Conservation (phyloP, 805 yeast species). For the Saccharomycopsis fibuligera region DNA sequence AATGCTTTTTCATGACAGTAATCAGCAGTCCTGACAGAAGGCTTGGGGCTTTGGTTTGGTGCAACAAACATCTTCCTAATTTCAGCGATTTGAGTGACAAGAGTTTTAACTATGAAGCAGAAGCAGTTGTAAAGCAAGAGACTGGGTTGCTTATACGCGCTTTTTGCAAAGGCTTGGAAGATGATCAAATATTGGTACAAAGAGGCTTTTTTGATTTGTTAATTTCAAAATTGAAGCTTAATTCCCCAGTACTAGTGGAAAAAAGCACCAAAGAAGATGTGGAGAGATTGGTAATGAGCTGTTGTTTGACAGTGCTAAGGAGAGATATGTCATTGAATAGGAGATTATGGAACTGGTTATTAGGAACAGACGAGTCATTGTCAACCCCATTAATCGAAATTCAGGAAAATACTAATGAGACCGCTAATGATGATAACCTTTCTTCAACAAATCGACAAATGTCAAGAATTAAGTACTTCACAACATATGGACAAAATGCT, state of each 20-base stretch:
- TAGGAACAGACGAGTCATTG: constrained; percentile 59
- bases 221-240: constrained; percentile 58
- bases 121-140: constrained; percentile 62
- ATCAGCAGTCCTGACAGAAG: constrained; percentile 75
- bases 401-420: constrained; percentile 15
- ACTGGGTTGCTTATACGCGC: constrained; percentile 75
- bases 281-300: constrained; percentile 50
- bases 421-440: constrained; percentile 13
- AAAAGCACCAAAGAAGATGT: constrained; percentile 46
- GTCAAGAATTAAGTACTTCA: constrained; percentile 50
- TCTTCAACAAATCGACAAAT: neutral
- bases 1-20: constrained; percentile 64
- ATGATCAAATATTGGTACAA: constrained; percentile 65
- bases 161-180: constrained; percentile 60
- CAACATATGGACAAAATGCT: constrained; percentile 44
- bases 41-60: constrained; percentile 79
- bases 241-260: constrained; percentile 46
- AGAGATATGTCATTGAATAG: constrained; percentile 93
- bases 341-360: constrained; percentile 87
- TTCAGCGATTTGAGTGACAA: constrained; percentile 27
- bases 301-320: constrained; percentile 62
- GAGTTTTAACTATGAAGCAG: constrained; percentile 42
- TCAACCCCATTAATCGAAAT: constrained; percentile 3
- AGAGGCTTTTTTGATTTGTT: constrained; percentile 85
- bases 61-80: constrained; percentile 57